phyloP scores from a whole-genome alignment of 148 eudicot genomes.

The Bassia scoparia region DNA sequence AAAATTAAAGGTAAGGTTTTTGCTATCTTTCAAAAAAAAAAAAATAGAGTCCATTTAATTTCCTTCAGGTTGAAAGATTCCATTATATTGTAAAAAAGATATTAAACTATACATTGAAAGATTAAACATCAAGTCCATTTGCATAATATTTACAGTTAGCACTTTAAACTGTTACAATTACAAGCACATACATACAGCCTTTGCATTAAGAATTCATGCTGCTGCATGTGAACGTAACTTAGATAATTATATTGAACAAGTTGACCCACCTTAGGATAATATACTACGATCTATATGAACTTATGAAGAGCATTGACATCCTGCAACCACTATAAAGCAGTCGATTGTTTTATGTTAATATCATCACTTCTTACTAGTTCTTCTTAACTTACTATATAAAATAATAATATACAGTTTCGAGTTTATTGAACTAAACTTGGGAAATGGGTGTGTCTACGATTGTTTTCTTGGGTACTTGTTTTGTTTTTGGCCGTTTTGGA shows the following conservation, averaged over 20 bases:
- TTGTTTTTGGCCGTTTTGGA: slow-evolving; percentile 26
- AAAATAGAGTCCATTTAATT: too few relatives aligned
- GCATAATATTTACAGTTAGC: not conserved
- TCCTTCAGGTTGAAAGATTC: too few relatives aligned
- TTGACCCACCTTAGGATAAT: slow-evolving; percentile 21
- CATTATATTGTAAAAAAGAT: too few relatives aligned
- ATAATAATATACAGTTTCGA: too few relatives aligned
- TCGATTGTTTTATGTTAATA: not conserved
- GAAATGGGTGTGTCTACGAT: slow-evolving; percentile 33
- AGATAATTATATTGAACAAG: not conserved
- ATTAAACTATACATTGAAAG: too few relatives aligned
- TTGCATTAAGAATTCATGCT: too few relatives aligned
- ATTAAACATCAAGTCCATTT: not conserved
- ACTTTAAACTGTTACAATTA: not conserved
- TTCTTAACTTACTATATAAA: not conserved
- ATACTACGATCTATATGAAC: not conserved
- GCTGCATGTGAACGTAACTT: slow-evolving; percentile 15
- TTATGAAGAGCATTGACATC: not conserved
- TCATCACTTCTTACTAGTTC: not conserved
- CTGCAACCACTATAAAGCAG: slow-evolving; percentile 9
- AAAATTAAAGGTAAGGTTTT: too few relatives aligned
- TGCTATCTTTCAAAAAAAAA: too few relatives aligned
- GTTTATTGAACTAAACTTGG: not conserved
- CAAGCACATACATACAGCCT: too few relatives aligned
- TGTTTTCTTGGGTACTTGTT: slow-evolving; percentile 24